phyloP scores from a whole-genome alignment of 2,329 filamentous ascomycete species.

The Cordyceps cicadae region DNA sequence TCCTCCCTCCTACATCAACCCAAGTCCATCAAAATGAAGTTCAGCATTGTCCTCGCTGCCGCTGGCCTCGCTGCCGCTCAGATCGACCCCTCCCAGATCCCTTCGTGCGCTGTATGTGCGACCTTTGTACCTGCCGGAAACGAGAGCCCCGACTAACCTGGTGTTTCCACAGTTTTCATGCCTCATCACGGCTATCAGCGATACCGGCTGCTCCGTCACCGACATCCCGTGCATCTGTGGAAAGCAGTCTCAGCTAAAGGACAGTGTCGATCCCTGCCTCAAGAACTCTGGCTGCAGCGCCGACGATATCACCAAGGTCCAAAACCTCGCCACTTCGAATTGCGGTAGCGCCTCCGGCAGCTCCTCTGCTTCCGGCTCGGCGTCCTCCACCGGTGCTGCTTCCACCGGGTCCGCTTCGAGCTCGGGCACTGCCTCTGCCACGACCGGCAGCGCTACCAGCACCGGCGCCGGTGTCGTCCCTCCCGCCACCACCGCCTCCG shows the following conservation, averaged over 20 bases:
- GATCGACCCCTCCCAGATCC: conserved; percentile 24
- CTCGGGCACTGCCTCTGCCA: conserved; percentile 8
- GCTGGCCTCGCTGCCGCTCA: conserved; percentile 31
- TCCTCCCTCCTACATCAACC: not conserved
- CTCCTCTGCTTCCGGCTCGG: conserved; percentile 7
- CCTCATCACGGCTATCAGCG: conserved; percentile 26
- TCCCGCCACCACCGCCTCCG: conserved; percentile 4
- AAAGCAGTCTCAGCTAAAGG: no score
- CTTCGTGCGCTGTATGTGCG: conserved; percentile 33
- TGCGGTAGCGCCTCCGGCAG: conserved; percentile 1
- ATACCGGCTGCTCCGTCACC: conserved; percentile 27
- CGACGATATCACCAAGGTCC: conserved; percentile 25
- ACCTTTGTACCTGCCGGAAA: not conserved
- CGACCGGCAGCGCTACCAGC: not conserved
- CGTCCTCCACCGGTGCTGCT: not conserved
- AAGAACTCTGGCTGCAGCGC: conserved; percentile 29
- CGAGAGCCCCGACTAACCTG: not conserved
- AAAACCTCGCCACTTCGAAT: conserved; percentile 22
- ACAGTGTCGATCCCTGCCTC: no score
- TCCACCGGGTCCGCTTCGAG: not conserved
- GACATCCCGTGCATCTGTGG: conserved; percentile 33
- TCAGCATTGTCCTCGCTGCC: conserved; percentile 24
- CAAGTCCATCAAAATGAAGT: conserved; percentile 32
- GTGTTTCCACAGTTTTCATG: conserved; percentile 22
- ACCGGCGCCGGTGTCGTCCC: not conserved